These are phyloP conservation scores for Lentinula boryana DNA, from an alignment of 768 basidiomycete genomes.

Conservation along the genomic window DNA sequence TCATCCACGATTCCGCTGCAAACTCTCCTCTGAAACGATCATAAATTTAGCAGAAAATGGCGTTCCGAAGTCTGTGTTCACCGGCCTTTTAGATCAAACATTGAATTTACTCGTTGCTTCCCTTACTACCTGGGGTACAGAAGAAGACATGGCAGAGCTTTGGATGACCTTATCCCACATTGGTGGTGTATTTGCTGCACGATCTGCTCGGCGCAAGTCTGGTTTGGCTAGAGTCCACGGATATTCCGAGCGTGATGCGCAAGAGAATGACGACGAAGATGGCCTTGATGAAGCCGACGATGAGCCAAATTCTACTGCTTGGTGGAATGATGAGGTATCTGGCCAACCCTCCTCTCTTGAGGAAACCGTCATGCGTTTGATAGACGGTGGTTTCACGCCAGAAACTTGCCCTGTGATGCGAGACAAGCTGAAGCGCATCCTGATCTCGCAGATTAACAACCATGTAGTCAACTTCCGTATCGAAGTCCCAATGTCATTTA, in stretches of 20 bases:
- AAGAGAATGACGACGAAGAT: constrained; percentile 37
- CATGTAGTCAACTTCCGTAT: constrained; percentile 40
- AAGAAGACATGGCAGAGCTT: constrained; percentile 32
- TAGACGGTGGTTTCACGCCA: constrained; percentile 58
- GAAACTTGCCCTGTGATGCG: constrained; percentile 39
- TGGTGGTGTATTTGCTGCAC: constrained; percentile 36
- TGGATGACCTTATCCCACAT: constrained; percentile 32
- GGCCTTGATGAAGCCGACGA: constrained; percentile 19
- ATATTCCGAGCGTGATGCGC: constrained; percentile 29
- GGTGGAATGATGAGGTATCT: constrained; percentile 65
- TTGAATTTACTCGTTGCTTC: constrained; percentile 29
- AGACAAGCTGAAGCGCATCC: constrained; percentile 46
- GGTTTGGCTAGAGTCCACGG: constrained; percentile 38
- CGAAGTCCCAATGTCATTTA: constrained; percentile 49
- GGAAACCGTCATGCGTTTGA: constrained; percentile 52
- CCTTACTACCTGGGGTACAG: constrained; percentile 39
- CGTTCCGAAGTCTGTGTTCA: constrained; percentile 38
- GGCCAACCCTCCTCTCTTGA: constrained; percentile 58
- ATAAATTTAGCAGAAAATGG: constrained; percentile 64
- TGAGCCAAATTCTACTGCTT: constrained; percentile 46
- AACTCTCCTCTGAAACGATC: constrained; percentile 51
- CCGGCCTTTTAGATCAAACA: constrained; percentile 27
- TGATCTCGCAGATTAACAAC: constrained; percentile 36
- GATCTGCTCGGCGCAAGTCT: constrained; percentile 25
- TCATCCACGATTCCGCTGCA: constrained; percentile 36